These are phyloP conservation scores for Chaetomidium leptoderma DNA, from an alignment of 495 filamentous ascomycete species.

Conservation along the genomic window DNA sequence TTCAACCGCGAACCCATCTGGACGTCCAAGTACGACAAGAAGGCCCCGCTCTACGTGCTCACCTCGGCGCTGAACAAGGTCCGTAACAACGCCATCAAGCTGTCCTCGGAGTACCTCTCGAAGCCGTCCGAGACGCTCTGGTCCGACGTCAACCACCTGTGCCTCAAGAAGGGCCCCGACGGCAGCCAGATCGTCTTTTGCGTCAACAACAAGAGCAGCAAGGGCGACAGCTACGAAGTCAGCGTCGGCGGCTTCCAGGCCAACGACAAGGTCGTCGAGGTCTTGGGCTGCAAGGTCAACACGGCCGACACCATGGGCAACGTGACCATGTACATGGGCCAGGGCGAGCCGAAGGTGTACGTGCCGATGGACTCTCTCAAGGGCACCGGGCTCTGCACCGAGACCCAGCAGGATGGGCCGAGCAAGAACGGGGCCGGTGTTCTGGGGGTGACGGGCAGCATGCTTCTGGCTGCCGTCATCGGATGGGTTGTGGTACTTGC, in stretches of 20 bases:
- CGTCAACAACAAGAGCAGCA: constrained; percentile 34
- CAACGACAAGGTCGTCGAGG: constrained; percentile 29
- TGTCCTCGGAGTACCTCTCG: constrained; percentile 46
- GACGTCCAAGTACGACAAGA: constrained; percentile 58
- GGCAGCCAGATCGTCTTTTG: constrained; percentile 42
- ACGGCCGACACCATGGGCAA: constrained; percentile 25
- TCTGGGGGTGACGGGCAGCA: constrained; percentile 10
- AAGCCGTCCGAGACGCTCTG: constrained; percentile 53
- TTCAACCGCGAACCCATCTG: constrained; percentile 72
- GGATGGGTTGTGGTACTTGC: constrained; percentile 20
- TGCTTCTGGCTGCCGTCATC: constrained; percentile 16
- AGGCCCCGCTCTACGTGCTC: constrained; percentile 54
- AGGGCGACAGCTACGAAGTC: constrained; percentile 25
- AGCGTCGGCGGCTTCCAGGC: constrained; percentile 27
- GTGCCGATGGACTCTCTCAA: constrained; percentile 12
- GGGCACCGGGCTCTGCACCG: constrained; percentile 24
- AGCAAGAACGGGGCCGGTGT: constrained; percentile 10
- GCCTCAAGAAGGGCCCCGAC: constrained; percentile 62
- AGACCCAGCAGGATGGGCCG: constrained; percentile 19
- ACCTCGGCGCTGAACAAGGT: constrained; percentile 56
- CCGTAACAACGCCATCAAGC: constrained; percentile 53
- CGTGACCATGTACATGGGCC: constrained; percentile 23
- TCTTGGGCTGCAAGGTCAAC: constrained; percentile 23
- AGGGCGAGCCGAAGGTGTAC: constrained; percentile 30
- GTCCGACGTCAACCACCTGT: constrained; percentile 53